These are phyloP conservation scores for Lachnellula cervina DNA, from an alignment of 2,329 filamentous ascomycete genomes.

Conservation along the genomic window DNA sequence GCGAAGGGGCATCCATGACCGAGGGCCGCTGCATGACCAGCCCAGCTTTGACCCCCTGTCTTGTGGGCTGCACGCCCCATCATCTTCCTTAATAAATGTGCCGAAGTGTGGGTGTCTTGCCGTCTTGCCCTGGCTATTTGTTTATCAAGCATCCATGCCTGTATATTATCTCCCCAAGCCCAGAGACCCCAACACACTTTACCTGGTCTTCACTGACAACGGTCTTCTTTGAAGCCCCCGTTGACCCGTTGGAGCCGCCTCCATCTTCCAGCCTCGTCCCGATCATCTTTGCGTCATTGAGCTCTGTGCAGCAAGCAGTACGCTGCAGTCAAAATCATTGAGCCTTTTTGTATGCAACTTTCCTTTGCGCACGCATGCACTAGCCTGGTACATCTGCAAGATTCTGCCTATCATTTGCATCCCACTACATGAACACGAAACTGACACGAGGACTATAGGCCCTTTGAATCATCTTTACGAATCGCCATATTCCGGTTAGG, in stretches of 20 bases:
- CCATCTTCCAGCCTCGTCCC: slow-evolving; percentile 19
- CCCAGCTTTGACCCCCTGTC: slow-evolving; percentile 20
- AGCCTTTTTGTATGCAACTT: slow-evolving; percentile 21
- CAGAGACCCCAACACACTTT: slow-evolving; percentile 20
- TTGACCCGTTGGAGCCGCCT: not conserved
- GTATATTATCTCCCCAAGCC: slow-evolving; percentile 30
- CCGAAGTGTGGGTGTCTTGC: slow-evolving; percentile 22
- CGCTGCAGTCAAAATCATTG: slow-evolving; percentile 8
- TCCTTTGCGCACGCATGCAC: slow-evolving; percentile 17
- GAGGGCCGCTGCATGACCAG: slow-evolving; percentile 28
- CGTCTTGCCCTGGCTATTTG: slow-evolving; percentile 10
- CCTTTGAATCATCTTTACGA: not conserved
- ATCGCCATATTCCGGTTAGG: not conserved
- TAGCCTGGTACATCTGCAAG: slow-evolving; percentile 14
- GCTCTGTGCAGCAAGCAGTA: slow-evolving; percentile 10
- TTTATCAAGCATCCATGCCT: slow-evolving; percentile 31
- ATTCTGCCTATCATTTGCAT: slow-evolving; percentile 11
- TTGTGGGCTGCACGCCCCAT: slow-evolving; percentile 18
- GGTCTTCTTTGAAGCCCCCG: slow-evolving; percentile 16
- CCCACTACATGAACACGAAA: slow-evolving; percentile 7
- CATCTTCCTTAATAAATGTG: slow-evolving; percentile 27
- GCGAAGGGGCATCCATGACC: slow-evolving; percentile 26
- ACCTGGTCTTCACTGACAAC: slow-evolving; percentile 27
- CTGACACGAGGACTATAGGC: slow-evolving; percentile 13
- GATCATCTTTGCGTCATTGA: slow-evolving; percentile 20